Base-by-base conservation (phyloP, 2,329 filamentous ascomycete species). In the Penicillium psychrosexuale region DNA sequence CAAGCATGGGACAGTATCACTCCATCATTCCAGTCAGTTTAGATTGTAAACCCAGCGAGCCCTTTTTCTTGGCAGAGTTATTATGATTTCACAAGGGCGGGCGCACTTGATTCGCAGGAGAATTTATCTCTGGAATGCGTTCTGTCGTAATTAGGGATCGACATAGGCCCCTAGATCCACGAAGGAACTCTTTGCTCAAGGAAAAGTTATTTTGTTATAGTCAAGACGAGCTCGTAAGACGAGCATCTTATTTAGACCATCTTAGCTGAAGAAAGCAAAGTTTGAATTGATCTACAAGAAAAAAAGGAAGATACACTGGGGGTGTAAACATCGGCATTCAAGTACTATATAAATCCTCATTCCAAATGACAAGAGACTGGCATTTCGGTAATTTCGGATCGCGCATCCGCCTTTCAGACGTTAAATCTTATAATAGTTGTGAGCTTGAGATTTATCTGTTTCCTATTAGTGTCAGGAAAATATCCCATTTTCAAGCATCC, bases 121-220 rank as follows among this genome's bases (percentile, higher is more conserved):
- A 9, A n/a, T 31, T 19, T 17, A 22, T 33, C 13, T 22, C 30
- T 54, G 61, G 60, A 65, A 65, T 65, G 61, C 36, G 40, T 27
- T 28, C 4, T 57, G 52, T 44, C 53, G 57, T 56, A 51, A 55
- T 44, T 42, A 28, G 28, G 33, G 47, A 52, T 53, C 51, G 30
- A 38, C 56, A 24, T 19, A 36, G 13, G 37, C 52, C 61, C 60
- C 62, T 65, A 51, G 61, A 51, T 62, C 47, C 38, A 40, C 27
- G 7, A 43, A 46, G 7, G 37, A 15, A 12, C 19, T 3, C 9
- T 19, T 40, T 45, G 15, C 30, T 30, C 8, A 22, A 8, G 2
- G 24, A 13, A n/a, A 3, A 8, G 9, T 15, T 4, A 13, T 15
- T 38, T 17, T n/a, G n/a, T 7, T 24, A 38, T 7, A 17, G n/a